These are phyloP conservation scores for Iris macrosiphon DNA, from an alignment of 106 monocot species.

Conservation along the genomic window DNA sequence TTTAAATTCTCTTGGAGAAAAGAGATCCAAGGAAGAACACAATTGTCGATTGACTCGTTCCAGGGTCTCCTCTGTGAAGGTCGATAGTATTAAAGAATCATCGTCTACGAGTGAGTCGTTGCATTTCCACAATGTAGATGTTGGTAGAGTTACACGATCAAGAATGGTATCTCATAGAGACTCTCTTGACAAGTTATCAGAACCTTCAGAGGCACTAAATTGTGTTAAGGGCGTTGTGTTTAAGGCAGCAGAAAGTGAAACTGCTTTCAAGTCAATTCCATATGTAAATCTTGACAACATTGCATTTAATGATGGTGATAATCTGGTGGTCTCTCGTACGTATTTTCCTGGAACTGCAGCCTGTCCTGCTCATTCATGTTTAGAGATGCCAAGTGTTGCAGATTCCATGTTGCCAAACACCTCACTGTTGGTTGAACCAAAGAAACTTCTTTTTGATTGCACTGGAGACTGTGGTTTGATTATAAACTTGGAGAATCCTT, in stretches of 20 bases:
- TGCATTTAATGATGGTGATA: not conserved
- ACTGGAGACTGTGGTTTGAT: not conserved
- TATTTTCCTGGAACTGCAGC: not conserved
- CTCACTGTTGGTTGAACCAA: constrained; percentile 13
- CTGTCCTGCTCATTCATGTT: constrained; percentile 2
- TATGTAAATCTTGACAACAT: not conserved
- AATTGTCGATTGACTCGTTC: constrained; percentile 21
- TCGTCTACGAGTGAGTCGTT: constrained; percentile 3
- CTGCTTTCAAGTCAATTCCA: not conserved
- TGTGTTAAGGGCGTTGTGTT: not conserved
- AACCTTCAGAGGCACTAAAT: not conserved
- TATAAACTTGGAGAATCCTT: not conserved
- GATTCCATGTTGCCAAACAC: not conserved
- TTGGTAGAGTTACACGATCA: constrained; percentile 5
- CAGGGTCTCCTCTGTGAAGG: constrained; percentile 3
- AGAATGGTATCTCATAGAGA: not conserved
- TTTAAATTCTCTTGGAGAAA: constrained; percentile 1
- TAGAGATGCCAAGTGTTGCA: not conserved
- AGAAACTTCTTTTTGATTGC: constrained; percentile 19
- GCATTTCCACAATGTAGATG: not conserved
- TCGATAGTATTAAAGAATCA: constrained; percentile 4
- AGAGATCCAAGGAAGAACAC: constrained; percentile 1
- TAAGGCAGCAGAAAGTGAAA: constrained; percentile 1
- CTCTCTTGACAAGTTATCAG: constrained; percentile 2
- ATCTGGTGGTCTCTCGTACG: not conserved